A percentile compares a stretch with the other conserved stretches of the same genome.
Evolutionary conservation across 1,139 yeast genomes (phyloP).

Genomic region (Protomyces arabidopsidicola): DNA sequence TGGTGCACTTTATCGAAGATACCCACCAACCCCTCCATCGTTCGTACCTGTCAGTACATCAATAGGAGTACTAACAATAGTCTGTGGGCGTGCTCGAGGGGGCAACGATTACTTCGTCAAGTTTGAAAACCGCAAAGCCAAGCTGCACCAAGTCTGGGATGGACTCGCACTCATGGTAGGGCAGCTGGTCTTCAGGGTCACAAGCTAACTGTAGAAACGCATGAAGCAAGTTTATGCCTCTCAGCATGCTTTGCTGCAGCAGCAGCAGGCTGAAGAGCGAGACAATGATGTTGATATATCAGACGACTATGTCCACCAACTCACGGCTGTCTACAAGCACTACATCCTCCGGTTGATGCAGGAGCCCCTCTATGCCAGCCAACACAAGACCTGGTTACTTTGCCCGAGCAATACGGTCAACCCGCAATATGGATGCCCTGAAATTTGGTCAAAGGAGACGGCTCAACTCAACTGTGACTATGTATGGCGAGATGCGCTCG

Average conservation of each 20-base stretch:
- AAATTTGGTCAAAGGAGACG: constrained; percentile 12
- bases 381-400: background rate
- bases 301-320: background rate
- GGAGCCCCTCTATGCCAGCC: background rate
- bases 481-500: constrained; percentile 11
- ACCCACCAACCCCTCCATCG: constrained; percentile 22
- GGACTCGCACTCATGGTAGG: constrained; percentile 13
- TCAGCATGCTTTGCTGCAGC: background rate
- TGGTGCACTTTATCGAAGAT: constrained; percentile 21
- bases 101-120: constrained; percentile 19
- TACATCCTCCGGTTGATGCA: constrained; percentile 7
- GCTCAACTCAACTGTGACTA: constrained; percentile 15
- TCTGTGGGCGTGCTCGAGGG: constrained; percentile 22
- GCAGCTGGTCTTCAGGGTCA: background rate
- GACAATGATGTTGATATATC: background rate
- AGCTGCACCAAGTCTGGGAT: constrained; percentile 23
- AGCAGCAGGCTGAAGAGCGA: background rate
- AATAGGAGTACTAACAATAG: background rate
- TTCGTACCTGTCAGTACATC: background rate
- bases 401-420: constrained; percentile 6
- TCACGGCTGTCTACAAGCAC: constrained; percentile 4
- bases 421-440: constrained; percentile 19
- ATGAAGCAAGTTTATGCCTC: background rate
- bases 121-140: constrained; percentile 17
- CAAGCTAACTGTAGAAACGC: background rate